Percentiles rank a stretch among this genome's conserved stretches.
phyloP scores from a whole-genome alignment of 176 grass and related monocot species.

The Phoenix roebelenii region DNA sequence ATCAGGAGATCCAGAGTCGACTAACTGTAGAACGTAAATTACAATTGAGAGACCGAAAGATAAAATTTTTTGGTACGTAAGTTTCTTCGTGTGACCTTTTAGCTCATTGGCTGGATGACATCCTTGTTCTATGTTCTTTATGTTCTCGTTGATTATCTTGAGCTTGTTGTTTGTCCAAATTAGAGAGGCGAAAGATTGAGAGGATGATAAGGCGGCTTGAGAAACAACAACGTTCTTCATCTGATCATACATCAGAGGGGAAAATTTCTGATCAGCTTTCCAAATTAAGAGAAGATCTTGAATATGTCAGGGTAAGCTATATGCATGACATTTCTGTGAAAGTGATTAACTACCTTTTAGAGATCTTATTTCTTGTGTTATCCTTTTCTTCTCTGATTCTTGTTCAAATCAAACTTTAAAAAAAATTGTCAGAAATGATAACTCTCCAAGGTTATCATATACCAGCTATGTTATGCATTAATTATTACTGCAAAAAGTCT shows the following conservation, averaged over 20 bases:
- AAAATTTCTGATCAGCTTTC: conserved; percentile 38
- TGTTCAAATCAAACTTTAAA: background rate
- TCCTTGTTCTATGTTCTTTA: background rate
- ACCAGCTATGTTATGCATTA: too few relatives aligned
- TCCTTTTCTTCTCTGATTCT: conserved; percentile 1
- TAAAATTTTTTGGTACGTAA: conserved; percentile 79
- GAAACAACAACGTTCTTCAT: conserved; percentile 71
- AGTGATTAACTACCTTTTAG: too few relatives aligned
- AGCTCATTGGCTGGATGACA: conserved; percentile 1
- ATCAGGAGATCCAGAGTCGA: conserved; percentile 72
- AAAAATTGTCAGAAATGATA: too few relatives aligned
- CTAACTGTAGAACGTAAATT: conserved; percentile 55
- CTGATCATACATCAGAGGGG: conserved; percentile 46
- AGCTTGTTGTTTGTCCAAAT: conserved; percentile 12
- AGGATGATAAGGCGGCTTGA: conserved; percentile 93
- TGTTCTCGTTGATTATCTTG: conserved; percentile 17
- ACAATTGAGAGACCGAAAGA: conserved; percentile 84
- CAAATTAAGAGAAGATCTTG: conserved; percentile 74
- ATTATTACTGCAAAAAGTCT: too few relatives aligned
- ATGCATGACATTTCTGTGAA: background rate
- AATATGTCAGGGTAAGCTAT: conserved; percentile 82
- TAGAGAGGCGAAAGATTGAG: conserved; percentile 95
- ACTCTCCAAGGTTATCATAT: too few relatives aligned
- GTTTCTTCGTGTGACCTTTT: background rate
- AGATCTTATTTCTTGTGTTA: background rate